Evolutionary conservation across 768 basidiomycete genomes (phyloP).

Genomic region (Amanita rimosa): DNA sequence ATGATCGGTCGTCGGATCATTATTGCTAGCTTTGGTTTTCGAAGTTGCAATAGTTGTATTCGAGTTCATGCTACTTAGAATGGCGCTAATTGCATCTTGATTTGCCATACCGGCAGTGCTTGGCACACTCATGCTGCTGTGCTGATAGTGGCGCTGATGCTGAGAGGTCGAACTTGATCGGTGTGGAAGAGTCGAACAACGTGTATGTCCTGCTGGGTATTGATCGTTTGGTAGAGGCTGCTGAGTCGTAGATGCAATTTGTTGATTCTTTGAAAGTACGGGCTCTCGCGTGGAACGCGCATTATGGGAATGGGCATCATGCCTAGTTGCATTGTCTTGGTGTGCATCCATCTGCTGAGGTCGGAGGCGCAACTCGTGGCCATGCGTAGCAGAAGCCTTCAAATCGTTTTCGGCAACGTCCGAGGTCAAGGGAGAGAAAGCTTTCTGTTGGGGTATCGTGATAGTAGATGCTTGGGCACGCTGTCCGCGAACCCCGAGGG

Average conservation of each 20-base stretch:
- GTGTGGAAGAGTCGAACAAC: slow-evolving; percentile 34
- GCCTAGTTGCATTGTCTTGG: not conserved
- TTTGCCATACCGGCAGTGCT: slow-evolving; percentile 2
- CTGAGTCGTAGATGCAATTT: slow-evolving; percentile 1
- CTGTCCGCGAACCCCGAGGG: slow-evolving; percentile 29
- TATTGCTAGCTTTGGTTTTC: slow-evolving; percentile 6
- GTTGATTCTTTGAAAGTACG: slow-evolving; percentile 1
- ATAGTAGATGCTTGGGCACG: slow-evolving; percentile 27
- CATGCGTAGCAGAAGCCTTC: slow-evolving; percentile 14
- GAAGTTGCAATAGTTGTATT: not conserved
- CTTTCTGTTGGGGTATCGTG: slow-evolving; percentile 13
- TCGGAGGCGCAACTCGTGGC: slow-evolving; percentile 10
- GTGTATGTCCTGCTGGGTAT: slow-evolving; percentile 26
- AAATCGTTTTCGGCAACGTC: slow-evolving; percentile 26
- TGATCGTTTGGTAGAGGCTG: slow-evolving; percentile 14
- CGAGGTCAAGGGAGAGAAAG: slow-evolving; percentile 1
- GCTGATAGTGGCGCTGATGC: slow-evolving; percentile 31
- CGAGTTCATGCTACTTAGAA: slow-evolving; percentile 2
- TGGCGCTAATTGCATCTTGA: slow-evolving; percentile 6
- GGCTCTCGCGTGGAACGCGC: slow-evolving; percentile 17
- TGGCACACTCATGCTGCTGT: slow-evolving; percentile 36
- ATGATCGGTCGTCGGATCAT: slow-evolving; percentile 3
- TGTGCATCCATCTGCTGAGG: not conserved
- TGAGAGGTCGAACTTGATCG: slow-evolving; percentile 19
- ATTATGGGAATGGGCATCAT: slow-evolving; percentile 15